Evolutionary conservation across 352 stramenopile species (phyloP), one percentile per base, ranked within the genome.

Genomic region (Discostella stelligera): DNA sequence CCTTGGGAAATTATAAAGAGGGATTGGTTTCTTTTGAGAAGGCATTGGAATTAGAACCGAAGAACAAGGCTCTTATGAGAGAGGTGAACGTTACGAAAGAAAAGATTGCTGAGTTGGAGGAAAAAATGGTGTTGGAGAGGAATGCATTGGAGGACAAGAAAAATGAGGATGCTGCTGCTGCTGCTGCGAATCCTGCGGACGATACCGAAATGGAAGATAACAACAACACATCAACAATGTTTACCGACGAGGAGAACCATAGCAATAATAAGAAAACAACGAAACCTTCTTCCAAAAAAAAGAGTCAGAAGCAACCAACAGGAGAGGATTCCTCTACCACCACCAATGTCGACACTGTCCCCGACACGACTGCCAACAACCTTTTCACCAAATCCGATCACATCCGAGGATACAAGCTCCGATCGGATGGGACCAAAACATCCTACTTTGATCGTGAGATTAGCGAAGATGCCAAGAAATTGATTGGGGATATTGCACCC

Each of bases 371-470:
- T 21, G 67, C 39, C 9, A 64, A 68, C 20, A 60, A 83, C 21
- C 20, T 67, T 2, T 92, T 92, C 62, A 87, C 84, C 16, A 88
- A 87, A 59, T 89, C 80, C 0, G 82, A 91, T 68, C 64, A 89
- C 25, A 73, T 96, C 58, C 80, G 89, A 50, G 93, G 93, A 20
- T 96, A 96, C 82, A 96, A 95, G 81, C 79, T 94, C 48, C 49
- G 73, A 25, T 84, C 88, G 23, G 89, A 92, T 73, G 97, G 97
- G 27, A 96, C 97, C 67, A 97, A 97, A 70, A 99, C 97, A 54
- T 98, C 96, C 16, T 99, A 98, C 72, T 99, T 99, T 85, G 97
- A 99, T 92, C 97, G 98, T 77, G 97, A 99, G 77, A 90, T 99
- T 14, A 96, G 93, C 21, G 96, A 98, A 59, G 95, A 99, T 72